Base-by-base conservation (phyloP, 108 stramenopile species). In the Epithemia pelagica region DNA sequence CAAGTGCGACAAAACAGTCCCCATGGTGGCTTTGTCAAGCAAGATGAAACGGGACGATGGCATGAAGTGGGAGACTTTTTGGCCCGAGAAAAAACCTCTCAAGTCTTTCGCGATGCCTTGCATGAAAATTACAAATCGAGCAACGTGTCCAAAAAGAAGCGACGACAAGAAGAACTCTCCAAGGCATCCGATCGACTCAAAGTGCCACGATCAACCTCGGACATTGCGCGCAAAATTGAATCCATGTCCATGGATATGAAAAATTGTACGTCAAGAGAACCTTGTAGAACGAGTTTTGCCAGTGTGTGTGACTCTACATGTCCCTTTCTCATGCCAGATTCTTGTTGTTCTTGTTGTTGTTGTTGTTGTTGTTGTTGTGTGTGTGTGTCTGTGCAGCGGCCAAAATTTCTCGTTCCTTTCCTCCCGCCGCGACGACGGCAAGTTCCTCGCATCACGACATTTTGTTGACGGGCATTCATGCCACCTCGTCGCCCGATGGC, bases 71-170 rank as follows among this genome's bases (percentile, higher is more conserved):
- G 73, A 2, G 73, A 68, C 55, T 51, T 56, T 32, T 29, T 74
- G 8, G 73, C 73, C 7, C 52, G 67, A 23, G 80, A 81, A 32
- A 77, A 77, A 58, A 69, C 77, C 37, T 72, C 72, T 22, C 80
- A 81, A 56, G 53, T 55, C 32, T 76, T 81, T 21, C 76, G 80
- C 1, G 80, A 81, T 28, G 32, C 68, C 24, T 62, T 81, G 24
- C 69, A 77, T 30, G 64, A 60, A 1, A 25, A 62, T 15, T 77
- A 81, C 65, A 63, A 57, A 27, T 75, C 77, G 1, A 76, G 74
- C 54, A 68, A 37, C 31, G 30, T 46, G 10, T 60, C 77, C 66
- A 78, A 78, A 58, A 77, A 64, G 61, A 69, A 69, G 59, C 61
- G 79, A 30, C 53, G 66, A 54, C 72, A 66, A 61, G 30, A 32